phyloP scores from a whole-genome alignment of 1,284 basidiomycete genomes.

The Salmacisia buchloeana region DNA sequence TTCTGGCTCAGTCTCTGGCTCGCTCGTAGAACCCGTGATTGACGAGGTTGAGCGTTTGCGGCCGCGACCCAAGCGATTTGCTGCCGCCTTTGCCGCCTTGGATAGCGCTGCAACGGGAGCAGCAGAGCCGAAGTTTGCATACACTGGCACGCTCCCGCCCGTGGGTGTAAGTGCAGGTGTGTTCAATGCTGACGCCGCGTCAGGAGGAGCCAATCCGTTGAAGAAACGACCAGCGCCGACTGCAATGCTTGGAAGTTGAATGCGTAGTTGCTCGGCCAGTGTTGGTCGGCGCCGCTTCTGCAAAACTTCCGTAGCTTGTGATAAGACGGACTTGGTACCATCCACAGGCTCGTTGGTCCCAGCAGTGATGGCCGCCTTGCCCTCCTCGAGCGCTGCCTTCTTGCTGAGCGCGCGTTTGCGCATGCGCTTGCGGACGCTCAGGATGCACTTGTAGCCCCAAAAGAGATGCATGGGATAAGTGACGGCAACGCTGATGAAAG shows the following conservation, averaged over 20 bases:
- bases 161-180: constrained; percentile 39
- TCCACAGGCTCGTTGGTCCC: neutral
- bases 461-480: constrained; percentile 49
- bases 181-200: constrained; percentile 39
- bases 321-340: too few relatives aligned
- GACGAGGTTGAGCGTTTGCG: neutral
- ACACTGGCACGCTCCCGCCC: constrained; percentile 27
- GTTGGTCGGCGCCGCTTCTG: neutral
- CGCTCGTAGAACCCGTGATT: neutral
- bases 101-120: constrained; percentile 18
- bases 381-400: constrained; percentile 4
- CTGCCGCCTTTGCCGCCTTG: neutral
- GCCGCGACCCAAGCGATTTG: neutral
- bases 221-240: constrained; percentile 32
- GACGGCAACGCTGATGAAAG: constrained; percentile 24
- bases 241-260: constrained; percentile 18
- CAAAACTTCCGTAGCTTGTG: neutral
- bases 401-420: constrained; percentile 31
- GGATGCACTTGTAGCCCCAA: constrained; percentile 49
- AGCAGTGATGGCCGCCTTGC: neutral
- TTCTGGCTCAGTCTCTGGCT: neutral
- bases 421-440: constrained; percentile 41
- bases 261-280: neutral
- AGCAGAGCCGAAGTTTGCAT: constrained; percentile 32
- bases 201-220: constrained; percentile 36